Base-by-base conservation (phyloP, 495 filamentous ascomycete species). In the Xylaria longipes region DNA sequence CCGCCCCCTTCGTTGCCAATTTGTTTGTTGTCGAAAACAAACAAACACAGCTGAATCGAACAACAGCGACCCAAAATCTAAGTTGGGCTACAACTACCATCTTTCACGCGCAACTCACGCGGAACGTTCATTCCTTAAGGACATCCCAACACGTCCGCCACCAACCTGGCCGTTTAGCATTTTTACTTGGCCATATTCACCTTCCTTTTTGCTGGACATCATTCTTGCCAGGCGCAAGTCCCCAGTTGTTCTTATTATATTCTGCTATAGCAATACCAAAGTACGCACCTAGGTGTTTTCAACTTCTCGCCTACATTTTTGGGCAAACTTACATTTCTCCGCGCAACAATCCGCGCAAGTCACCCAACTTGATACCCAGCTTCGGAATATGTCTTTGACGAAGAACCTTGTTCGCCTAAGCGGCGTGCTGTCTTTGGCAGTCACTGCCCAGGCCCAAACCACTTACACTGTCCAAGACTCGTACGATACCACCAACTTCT, bases 401-500 rank as follows among this genome's bases (percentile, higher is more conserved):
- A 73, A 54, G 35, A 48, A 46, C 37, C 46, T 78, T 45, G 52
- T 48, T 46, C 62, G 73, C 64, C 68, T 79, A 1, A 61, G 71
- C 56, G 73, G 74, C 56, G 39, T 76, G 39, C 37, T 80, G n/a
- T 71, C 70, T 57, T 58, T 78, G 5, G 76, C 72, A 5, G 73
- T 54, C 31, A 29, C 73, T 12, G 76, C 78, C 27, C 69, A 79
- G 20, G 77, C 80, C 0, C 69, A 71, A 35, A 50, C 20, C 58
- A 27, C 77, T 58, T 87, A 87, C 75, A 73, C 72, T 5, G 76
- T 90, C 20, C 77, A 80, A 64, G 84, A 86, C 63, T 69, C 72
- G 64, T 90, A 82, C 78, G 81, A 85, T 71, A 52, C 71, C 11
- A 80, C 68, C 61, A 89, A 89, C 78, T 90, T 90, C 80, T 90